A percentile compares a stretch with the other conserved stretches of the same genome.
Evolutionary conservation across 2,329 filamentous ascomycete species (phyloP).

Genomic region (Colletotrichum orbiculare): DNA sequence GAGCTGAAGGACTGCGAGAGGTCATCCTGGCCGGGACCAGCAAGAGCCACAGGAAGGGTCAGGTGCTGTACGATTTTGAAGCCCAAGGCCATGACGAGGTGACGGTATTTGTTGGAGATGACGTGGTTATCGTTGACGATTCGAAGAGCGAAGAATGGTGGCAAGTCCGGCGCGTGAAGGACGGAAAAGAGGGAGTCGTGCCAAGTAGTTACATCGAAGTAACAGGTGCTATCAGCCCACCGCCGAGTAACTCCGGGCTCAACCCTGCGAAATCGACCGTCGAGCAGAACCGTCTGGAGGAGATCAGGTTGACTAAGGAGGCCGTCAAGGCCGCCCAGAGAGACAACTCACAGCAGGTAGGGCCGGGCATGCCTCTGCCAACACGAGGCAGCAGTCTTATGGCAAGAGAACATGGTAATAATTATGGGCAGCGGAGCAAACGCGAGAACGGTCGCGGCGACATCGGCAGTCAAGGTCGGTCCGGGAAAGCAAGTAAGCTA

Average conservation of each 20-base stretch:
- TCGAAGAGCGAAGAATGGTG: constrained; percentile 97
- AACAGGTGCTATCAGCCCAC: constrained; percentile 71
- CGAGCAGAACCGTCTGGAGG: constrained; percentile 82
- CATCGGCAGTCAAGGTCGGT: constrained; percentile 57
- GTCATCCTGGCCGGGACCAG: constrained; percentile 84
- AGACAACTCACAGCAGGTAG: constrained; percentile 73
- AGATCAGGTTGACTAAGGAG: constrained; percentile 85
- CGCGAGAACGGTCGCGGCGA: constrained; percentile 75
- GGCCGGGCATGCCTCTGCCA: constrained; percentile 79
- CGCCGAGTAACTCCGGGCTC: constrained; percentile 61
- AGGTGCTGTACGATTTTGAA: constrained; percentile 94
- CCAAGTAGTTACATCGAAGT: constrained; percentile 96
- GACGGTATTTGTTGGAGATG: constrained; percentile 88
- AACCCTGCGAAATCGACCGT: constrained; percentile 71
- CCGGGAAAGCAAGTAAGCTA: constrained; percentile 70
- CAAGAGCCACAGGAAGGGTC: constrained; percentile 79
- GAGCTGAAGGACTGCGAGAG: constrained; percentile 85
- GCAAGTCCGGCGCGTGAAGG: constrained; percentile 91
- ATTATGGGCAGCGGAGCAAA: constrained; percentile 74
- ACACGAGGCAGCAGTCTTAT: constrained; percentile 83
- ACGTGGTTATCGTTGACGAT: constrained; percentile 91
- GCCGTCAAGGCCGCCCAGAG: constrained; percentile 71
- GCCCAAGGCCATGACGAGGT: constrained; percentile 97
- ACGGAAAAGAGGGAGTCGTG: constrained; percentile 94
- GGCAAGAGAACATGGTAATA: constrained; percentile 73